Conservation (phyloP, 169 alveolate species). For the Perkinsus chesapeaki region DNA sequence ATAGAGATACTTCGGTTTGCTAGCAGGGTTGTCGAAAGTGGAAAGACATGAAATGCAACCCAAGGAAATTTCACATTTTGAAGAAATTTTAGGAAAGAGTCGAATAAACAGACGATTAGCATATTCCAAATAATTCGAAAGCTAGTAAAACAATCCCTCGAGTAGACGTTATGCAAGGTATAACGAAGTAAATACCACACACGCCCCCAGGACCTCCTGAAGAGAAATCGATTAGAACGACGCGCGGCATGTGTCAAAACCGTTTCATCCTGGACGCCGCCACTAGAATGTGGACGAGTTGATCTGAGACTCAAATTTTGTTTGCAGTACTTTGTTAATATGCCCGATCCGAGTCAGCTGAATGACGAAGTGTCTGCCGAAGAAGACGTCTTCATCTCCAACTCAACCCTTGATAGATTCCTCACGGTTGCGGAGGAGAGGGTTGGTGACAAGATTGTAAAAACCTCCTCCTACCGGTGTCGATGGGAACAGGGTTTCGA, state of each 20-base stretch:
- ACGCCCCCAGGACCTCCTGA: neutral
- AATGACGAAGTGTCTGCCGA: neutral
- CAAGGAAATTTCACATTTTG: neutral
- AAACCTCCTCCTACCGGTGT: neutral
- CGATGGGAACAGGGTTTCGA: too few species aligned
- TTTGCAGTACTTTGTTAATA: neutral
- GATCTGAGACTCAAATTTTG: neutral
- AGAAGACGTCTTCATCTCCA: neutral
- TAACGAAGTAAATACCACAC: neutral
- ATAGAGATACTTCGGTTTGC: too few species aligned
- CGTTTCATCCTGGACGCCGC: too few species aligned
- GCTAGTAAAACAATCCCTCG: neutral
- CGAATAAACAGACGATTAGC: neutral
- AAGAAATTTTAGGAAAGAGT: neutral
- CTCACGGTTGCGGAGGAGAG: neutral
- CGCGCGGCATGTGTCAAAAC: too few species aligned
- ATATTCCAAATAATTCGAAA: neutral
- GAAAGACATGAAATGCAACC: neutral
- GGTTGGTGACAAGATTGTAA: neutral
- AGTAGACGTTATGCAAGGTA: neutral
- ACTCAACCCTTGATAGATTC: neutral
- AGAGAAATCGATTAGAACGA: neutral
- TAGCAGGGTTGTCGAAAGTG: neutral
- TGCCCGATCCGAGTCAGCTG: neutral
- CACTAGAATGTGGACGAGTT: neutral